Evolutionary conservation across 1,284 basidiomycete species (phyloP), one percentile per base, ranked within the genome.

Genomic region (Pseudozyma thailandica): DNA sequence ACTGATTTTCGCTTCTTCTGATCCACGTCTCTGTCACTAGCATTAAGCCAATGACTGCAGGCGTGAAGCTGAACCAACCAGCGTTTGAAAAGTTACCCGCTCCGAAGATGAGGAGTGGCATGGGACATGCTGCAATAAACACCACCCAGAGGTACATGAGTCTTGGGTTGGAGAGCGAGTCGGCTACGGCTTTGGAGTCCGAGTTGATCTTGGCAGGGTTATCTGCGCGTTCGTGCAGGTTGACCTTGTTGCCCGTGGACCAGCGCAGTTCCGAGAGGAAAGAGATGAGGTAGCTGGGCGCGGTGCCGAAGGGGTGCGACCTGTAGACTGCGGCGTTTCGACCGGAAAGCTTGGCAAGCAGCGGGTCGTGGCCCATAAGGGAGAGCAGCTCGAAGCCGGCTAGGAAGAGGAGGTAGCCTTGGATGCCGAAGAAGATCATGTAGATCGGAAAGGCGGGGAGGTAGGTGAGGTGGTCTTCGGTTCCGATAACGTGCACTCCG

Each of bases 371-470:
- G 21, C 71, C 73, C 70, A 79, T 71, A 20, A 62, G 48, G 12
- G 68, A 59, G 18, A 75, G 50, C 10, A 74, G 49, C 50, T 82
- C 81, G 50, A 70, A 41, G 0, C 35, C 42, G 0, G 70, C 66
- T 8, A 64, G 50, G 50, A 50, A 72, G 42, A 82, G 60, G 26
- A 78, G 33, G 52, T 60, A 62, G 26, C 73, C 75, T 47, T 75
- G 74, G 33, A 57, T 39, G 16, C 51, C 35, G 33, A 79, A 72
- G 56, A 77, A 75, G 64, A 74, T 13, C 15, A 77, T 20, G 66
- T 82, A 82, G 69, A 82, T 75, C 10, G 81, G 81, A 37, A 75
- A 73, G 1, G 78, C 80, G 16, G 81, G 81, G 31, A 82, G 72
- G 39, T 78, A 78, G 39, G 75, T 76, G 13, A 82, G 53, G 46